Evolutionary conservation across 2,329 filamentous ascomycete genomes (phyloP), one percentile per base, ranked within the genome.

Genomic region (Chaetomium sp.): DNA sequence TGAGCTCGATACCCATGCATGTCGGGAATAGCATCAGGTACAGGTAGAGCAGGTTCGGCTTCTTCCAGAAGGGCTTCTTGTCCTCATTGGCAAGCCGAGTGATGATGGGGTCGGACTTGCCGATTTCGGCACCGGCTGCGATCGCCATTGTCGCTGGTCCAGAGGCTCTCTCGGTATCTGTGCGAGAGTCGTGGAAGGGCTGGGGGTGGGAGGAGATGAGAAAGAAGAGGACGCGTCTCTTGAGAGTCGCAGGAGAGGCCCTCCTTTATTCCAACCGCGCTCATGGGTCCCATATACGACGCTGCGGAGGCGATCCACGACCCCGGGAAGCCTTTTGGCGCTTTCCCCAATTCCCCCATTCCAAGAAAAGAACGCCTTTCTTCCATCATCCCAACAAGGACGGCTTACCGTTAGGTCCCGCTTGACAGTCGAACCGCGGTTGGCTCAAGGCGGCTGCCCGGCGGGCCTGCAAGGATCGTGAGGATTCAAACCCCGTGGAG

Each of bases 1-100:
- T 80, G 72, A 80, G 69, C 75, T 88, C 85, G 63, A 88, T 84
- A 56, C 85, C 85, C 76, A 87, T 83, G 72, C 83, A 86, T 45
- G 83, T 83, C 23, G 83, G 83, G 63, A 87, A 83, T 59, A 88
- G 79, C 64, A 85, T 74, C 8, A 87, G 72, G 70, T 88, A 88
- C 42, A 88, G 76, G 21, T 70, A 70, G 59, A 84, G 79, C 49
- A 88, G 75, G 68, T 88, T 87, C 0, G 81, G 83, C 73, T 88
- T 88, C 70, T 78, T 80, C 76, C 82, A 87, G 83, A 83, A 87
- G 60, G 76, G 75, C 31, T 75, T 72, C 68, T 73, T 78, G 67
- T 80, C 78, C 69, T 78, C 75, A 62, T 75, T 69, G 49, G 68
- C 75, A 57, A 78, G 71, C 54, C 75, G 74, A 23, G 75, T 76